Percentiles rank a stretch among this genome's conserved stretches.
phyloP scores from a whole-genome alignment of 768 basidiomycete genomes.

The Cubamyces lactineus region DNA sequence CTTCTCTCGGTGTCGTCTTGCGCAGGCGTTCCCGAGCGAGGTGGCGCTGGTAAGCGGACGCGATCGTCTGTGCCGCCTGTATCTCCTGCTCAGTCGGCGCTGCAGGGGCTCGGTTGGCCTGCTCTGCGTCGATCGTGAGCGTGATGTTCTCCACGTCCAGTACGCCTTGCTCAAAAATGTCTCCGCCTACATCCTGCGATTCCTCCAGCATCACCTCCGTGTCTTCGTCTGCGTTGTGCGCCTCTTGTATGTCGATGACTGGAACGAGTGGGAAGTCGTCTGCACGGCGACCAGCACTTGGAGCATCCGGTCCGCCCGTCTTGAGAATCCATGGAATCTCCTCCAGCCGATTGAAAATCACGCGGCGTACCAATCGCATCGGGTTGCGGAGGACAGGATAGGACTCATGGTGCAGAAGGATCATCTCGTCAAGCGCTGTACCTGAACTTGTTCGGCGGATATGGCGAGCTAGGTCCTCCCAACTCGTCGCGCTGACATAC shows the following conservation, averaged over 20 bases:
- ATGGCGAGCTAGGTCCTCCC: conserved; percentile 34
- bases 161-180: neutral
- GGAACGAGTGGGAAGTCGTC: conserved; percentile 29
- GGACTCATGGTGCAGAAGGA: conserved; percentile 27
- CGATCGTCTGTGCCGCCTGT: conserved; percentile 10
- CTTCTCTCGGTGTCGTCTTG: neutral
- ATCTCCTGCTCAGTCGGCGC: conserved; percentile 17
- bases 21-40: neutral
- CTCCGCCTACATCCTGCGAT: conserved; percentile 20
- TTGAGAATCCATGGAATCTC: conserved; percentile 39
- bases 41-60: conserved; percentile 7
- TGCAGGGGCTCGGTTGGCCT: neutral
- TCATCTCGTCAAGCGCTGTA: conserved; percentile 34
- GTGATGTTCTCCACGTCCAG: conserved; percentile 13
- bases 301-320: conserved; percentile 13
- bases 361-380: conserved; percentile 29
- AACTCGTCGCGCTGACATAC: conserved; percentile 27
- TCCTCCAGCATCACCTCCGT: conserved; percentile 19
- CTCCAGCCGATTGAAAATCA: conserved; percentile 35
- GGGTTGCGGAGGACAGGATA: neutral
- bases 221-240: conserved; percentile 2
- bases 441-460: conserved; percentile 28
- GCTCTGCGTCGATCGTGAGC: conserved; percentile 10
- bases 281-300: conserved; percentile 22
- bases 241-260: neutral